These are phyloP conservation scores for Pseudogymnoascus sp. DNA, from an alignment of 2,329 filamentous ascomycete species.

Conservation along the genomic window DNA sequence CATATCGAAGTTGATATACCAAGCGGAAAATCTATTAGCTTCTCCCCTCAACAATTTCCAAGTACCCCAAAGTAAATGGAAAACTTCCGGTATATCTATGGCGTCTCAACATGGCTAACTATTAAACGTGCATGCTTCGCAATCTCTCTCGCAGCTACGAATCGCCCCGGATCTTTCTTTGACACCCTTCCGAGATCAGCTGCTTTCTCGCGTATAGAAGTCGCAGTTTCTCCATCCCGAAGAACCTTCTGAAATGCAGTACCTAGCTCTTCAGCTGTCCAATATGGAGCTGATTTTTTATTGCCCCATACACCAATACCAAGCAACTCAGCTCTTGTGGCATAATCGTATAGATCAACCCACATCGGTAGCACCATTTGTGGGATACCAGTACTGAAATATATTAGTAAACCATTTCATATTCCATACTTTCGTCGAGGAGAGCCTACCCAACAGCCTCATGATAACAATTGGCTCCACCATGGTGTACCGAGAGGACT, in stretches of 20 bases:
- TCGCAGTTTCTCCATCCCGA: constrained; percentile 9
- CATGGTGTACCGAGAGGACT: constrained; percentile 33
- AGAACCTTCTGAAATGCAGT: constrained; percentile 23
- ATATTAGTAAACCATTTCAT: constrained; percentile 1
- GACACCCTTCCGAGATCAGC: not conserved
- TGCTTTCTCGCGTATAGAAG: not conserved
- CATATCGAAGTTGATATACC: not conserved
- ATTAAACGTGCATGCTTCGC: not conserved
- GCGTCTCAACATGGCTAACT: not conserved
- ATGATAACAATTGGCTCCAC: constrained; percentile 36
- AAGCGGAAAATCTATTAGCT: not conserved
- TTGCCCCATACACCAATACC: constrained; percentile 37
- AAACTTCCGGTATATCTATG: not conserved
- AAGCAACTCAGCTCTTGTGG: constrained; percentile 35
- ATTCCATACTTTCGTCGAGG: not conserved
- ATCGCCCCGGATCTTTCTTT: not conserved
- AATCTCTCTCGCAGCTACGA: not conserved
- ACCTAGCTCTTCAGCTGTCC: constrained; percentile 24
- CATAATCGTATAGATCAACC: constrained; percentile 41
- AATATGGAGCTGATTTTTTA: constrained; percentile 28
- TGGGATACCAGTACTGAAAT: constrained; percentile 34
- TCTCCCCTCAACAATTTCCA: not conserved
- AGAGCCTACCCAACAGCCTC: constrained; percentile 37
- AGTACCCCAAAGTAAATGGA: not conserved
- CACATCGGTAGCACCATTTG: constrained; percentile 41